Evolutionary conservation across 768 basidiomycete species (phyloP), one percentile per base, ranked within the genome.

Genomic region (Phylloporus sp.): DNA sequence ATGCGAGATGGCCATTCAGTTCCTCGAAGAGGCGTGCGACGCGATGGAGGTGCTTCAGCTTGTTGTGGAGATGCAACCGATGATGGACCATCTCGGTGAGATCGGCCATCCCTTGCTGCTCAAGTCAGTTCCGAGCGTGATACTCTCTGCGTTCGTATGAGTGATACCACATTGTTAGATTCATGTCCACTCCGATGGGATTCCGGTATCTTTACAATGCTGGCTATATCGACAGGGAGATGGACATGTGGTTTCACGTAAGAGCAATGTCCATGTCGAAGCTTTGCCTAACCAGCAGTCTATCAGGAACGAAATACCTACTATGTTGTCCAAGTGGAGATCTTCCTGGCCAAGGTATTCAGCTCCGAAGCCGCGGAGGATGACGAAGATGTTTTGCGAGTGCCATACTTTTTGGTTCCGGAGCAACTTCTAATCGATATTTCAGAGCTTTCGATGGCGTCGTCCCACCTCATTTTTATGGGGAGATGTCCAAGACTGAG

Each of bases 171-270:
- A 2, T 15, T 27, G 33, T 44, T 34, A 96, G 94, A 58, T 98
- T 98, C 66, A 86, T 98, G 76, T 94, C 93, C 9, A 95, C 91
- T 6, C 78, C 90, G 0, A 81, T 88, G 52, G 96, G 96, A 3
- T 98, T 98, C 64, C 78, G 83, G 6, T 98, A 94, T 65, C 76
- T 99, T 5, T 88, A 88, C 58, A 86, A 90, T 55, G 85, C 90
- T 13, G 86, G 86, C 4, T 97, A 97, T 59, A 94, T 99, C 48
- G 86, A 92, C 58, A 78, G 87, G 37, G 93, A 97, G 65, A 89
- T 99, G 79, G 92, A 98, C 52, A 79, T 82, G 54, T 99, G 96
- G 96, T 90, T 95, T 59, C 82, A 91, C 63, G 95, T 94, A 59
- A 57, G 86, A 61, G 23, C 1, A 21, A 14, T 42, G 18, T 17